phyloP scores from a whole-genome alignment of 805 yeast genomes.

The Saturnispora zaruensis region DNA sequence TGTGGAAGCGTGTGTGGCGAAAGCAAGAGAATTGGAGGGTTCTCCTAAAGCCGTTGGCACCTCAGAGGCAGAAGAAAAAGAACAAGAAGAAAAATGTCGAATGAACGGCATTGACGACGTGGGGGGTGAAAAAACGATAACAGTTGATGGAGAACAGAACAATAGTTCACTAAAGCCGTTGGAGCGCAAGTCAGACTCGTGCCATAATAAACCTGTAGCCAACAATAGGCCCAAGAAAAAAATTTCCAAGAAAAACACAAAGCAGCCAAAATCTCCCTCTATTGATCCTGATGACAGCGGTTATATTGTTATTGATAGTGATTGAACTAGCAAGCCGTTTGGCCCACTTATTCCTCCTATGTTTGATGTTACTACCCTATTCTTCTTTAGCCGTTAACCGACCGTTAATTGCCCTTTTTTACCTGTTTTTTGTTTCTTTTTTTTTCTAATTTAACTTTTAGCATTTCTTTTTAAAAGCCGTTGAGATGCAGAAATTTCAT shows the following conservation, averaged over 20 bases:
- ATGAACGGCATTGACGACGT: background rate
- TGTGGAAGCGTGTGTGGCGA: constrained; percentile 21
- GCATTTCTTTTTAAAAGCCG: background rate
- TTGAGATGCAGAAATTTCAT: background rate
- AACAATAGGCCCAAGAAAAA: constrained; percentile 2
- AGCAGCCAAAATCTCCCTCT: background rate
- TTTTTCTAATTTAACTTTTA: background rate
- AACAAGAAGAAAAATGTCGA: background rate
- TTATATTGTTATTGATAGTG: constrained; percentile 11
- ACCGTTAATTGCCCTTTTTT: background rate
- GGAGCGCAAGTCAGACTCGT: background rate
- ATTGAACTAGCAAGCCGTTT: no score
- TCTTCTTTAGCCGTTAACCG: background rate
- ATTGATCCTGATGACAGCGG: constrained; percentile 10
- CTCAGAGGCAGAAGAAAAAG: background rate
- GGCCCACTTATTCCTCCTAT: no score
- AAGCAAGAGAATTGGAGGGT: constrained; percentile 13
- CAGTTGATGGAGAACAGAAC: background rate
- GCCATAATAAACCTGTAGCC: background rate
- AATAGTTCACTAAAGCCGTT: background rate
- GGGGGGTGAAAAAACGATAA: background rate
- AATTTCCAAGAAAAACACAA: constrained; percentile 2
- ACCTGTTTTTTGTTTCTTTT: background rate
- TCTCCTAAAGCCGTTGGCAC: background rate
- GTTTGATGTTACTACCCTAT: no score